Evolutionary conservation across 2,329 filamentous ascomycete species (phyloP).

Genomic region (Clonostachys rosea): DNA sequence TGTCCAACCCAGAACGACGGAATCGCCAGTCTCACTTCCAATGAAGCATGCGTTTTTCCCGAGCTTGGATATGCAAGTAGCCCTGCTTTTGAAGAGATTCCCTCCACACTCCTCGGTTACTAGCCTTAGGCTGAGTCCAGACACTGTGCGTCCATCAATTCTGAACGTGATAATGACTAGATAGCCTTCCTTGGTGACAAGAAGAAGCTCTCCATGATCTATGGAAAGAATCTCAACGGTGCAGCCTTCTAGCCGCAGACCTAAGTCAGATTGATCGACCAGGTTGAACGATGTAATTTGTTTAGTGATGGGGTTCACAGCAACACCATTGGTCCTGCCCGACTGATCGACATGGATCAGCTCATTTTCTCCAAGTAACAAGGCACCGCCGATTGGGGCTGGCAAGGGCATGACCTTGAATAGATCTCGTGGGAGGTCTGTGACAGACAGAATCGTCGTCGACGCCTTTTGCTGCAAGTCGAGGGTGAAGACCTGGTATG

Average conservation of each 20-base stretch:
- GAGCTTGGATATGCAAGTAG: constrained; percentile 67
- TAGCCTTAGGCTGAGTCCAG: constrained; percentile 70
- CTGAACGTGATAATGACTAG: constrained; percentile 76
- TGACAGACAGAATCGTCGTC: constrained; percentile 85
- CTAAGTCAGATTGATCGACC: constrained; percentile 78
- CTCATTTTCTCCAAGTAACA: constrained; percentile 85
- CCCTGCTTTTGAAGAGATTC: constrained; percentile 51
- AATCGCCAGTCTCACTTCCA: constrained; percentile 81
- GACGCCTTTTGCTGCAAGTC: constrained; percentile 91
- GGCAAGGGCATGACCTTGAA: constrained; percentile 79
- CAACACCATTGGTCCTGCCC: constrained; percentile 87
- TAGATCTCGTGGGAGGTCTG: constrained; percentile 81
- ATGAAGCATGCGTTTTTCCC: constrained; percentile 71
- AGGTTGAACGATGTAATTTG: constrained; percentile 79
- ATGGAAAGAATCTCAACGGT: constrained; percentile 70
- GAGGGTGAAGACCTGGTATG: constrained; percentile 91
- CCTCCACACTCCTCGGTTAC: constrained; percentile 62
- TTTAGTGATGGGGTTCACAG: constrained; percentile 85
- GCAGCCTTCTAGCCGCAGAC: constrained; percentile 77
- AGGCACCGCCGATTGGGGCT: constrained; percentile 79
- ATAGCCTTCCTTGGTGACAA: constrained; percentile 72
- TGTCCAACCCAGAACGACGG: constrained; percentile 75
- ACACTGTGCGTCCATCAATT: constrained; percentile 87
- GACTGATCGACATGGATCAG: constrained; percentile 94
- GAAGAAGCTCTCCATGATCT: constrained; percentile 77